These are phyloP conservation scores for Dendrothele bispora DNA, from an alignment of 768 basidiomycete species.

Conservation along the genomic window DNA sequence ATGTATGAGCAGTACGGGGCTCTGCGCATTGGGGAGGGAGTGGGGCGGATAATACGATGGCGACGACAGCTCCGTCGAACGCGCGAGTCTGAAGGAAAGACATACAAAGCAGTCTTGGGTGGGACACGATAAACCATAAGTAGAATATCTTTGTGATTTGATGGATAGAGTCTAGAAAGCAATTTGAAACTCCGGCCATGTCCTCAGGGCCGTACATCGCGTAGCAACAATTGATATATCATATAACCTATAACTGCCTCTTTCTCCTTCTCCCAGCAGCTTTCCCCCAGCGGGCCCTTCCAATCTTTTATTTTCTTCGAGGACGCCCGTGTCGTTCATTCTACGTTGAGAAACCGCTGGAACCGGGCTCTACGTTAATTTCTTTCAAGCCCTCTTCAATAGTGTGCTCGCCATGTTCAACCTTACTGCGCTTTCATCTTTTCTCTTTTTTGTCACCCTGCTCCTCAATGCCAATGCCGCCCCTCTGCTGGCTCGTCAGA, in stretches of 20 bases:
- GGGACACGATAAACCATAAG: conserved; percentile 44
- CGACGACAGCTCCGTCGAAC: conserved; percentile 40
- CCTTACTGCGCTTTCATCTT: conserved; percentile 32
- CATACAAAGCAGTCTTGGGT: conserved; percentile 85
- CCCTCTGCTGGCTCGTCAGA: conserved; percentile 36
- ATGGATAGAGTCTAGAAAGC: too few species aligned
- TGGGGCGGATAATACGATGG: conserved; percentile 48
- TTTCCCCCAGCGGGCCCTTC: conserved; percentile 46
- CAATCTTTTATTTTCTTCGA: conserved; percentile 38
- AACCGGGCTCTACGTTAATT: conserved; percentile 42
- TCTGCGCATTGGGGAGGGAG: conserved; percentile 50
- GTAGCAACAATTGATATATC: conserved; percentile 14
- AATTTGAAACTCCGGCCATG: too few species aligned
- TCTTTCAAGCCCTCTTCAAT: conserved; percentile 22
- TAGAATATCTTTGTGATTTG: not conserved
- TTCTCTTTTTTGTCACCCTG: conserved; percentile 37
- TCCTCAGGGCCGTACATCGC: not conserved
- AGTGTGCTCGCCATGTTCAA: conserved; percentile 37
- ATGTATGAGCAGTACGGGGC: conserved; percentile 78
- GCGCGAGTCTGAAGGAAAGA: conserved; percentile 63
- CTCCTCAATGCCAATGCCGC: conserved; percentile 33
- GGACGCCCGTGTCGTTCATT: conserved; percentile 30
- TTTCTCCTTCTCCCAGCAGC: conserved; percentile 21
- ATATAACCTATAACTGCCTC: conserved; percentile 20
- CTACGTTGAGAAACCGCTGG: conserved; percentile 49